Conservation (phyloP, 2,329 filamentous ascomycete genomes). For the Phialophora tarda region DNA sequence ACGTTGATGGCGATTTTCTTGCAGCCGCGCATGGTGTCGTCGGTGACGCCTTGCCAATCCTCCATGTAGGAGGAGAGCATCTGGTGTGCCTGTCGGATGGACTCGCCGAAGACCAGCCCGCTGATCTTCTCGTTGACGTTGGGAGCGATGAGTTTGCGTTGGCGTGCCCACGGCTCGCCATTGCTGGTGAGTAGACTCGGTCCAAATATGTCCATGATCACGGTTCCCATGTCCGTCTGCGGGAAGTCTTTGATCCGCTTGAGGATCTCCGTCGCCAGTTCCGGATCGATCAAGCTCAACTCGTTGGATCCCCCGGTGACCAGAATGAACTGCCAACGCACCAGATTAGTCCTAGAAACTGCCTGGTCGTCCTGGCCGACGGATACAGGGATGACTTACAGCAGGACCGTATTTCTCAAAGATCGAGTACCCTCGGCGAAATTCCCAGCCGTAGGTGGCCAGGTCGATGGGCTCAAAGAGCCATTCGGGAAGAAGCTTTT, state of each 20-base stretch:
- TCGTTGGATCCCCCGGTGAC: constrained; percentile 42
- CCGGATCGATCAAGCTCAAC: constrained; percentile 43
- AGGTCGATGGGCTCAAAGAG: constrained; percentile 41
- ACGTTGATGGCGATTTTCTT: constrained; percentile 49
- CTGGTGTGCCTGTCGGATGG: constrained; percentile 41
- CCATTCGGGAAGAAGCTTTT: constrained; percentile 41
- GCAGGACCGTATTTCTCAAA: constrained; percentile 42
- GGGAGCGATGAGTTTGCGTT: constrained; percentile 47
- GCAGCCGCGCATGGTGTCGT: constrained; percentile 40
- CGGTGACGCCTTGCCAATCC: constrained; percentile 40
- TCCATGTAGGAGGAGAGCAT: constrained; percentile 44
- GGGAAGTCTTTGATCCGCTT: constrained; percentile 47
- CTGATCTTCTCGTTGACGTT: constrained; percentile 48
- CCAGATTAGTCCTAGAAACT: neutral
- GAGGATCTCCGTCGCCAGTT: constrained; percentile 42
- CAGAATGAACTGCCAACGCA: constrained; percentile 39
- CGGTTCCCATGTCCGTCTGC: constrained; percentile 39
- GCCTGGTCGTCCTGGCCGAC: neutral
- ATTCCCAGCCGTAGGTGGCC: constrained; percentile 45
- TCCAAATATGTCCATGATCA: constrained; percentile 46
- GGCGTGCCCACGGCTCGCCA: constrained; percentile 45
- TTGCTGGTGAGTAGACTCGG: constrained; percentile 43
- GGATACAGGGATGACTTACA: neutral
- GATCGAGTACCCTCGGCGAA: constrained; percentile 39
- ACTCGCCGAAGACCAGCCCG: constrained; percentile 46